Conservation (phyloP, 805 yeast species). For the Brettanomyces bruxellensis region DNA sequence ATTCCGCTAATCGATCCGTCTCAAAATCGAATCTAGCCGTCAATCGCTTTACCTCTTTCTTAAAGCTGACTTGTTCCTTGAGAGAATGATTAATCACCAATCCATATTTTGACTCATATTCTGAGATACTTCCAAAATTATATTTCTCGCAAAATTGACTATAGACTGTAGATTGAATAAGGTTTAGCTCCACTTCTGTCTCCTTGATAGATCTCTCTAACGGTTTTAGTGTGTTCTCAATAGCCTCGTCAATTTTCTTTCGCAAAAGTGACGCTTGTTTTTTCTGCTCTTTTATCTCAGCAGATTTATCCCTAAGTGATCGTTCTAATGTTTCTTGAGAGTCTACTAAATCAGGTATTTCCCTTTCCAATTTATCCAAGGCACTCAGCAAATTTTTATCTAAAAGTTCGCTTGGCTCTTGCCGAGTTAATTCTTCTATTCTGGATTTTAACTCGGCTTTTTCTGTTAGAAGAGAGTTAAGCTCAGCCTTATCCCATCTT, state of each 20-base stretch:
- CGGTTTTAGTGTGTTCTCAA: conserved; percentile 14
- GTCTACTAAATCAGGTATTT: conserved; percentile 21
- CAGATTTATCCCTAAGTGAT: conserved; percentile 22
- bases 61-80: conserved; percentile 51
- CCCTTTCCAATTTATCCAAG: conserved; percentile 34
- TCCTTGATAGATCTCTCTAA: conserved; percentile 21
- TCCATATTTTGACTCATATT: conserved; percentile 66
- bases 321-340: conserved; percentile 18
- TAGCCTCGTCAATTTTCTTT: conserved; percentile 5
- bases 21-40: conserved; percentile 60
- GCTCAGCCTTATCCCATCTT: conserved; percentile 70
- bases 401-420: conserved; percentile 43
- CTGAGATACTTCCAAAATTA: conserved; percentile 47
- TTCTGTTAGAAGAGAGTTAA: conserved; percentile 39
- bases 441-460: conserved; percentile 43
- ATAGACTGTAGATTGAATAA: conserved; percentile 38
- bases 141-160: conserved; percentile 44
- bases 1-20: conserved; percentile 45
- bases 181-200: conserved; percentile 9
- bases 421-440: conserved; percentile 31
- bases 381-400: conserved; percentile 53
- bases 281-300: conserved; percentile 45
- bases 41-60: conserved; percentile 52
- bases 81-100: conserved; percentile 43
- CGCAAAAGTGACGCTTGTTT: conserved; percentile 15